Percentiles rank a stretch among this genome's conserved stretches.
Evolutionary conservation across 2,329 filamentous ascomycete genomes (phyloP).

Genomic region (Fusarium succisae): DNA sequence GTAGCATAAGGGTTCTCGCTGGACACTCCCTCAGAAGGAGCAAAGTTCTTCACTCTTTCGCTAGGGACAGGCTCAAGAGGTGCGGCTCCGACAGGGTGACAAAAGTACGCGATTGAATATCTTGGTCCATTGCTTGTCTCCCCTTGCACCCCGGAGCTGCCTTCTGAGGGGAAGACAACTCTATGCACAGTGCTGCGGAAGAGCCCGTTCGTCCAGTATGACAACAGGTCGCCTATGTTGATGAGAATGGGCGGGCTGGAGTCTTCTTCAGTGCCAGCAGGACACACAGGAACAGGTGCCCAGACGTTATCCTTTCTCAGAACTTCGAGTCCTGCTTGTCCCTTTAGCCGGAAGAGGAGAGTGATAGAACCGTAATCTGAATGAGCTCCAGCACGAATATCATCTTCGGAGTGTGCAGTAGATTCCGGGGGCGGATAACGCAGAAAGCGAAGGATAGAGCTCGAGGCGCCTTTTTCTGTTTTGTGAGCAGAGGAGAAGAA

Average conservation of each 20-base stretch:
- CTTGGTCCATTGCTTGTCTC: conserved; percentile 62
- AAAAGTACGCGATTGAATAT: conserved; percentile 76
- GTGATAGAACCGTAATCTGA: conserved; percentile 83
- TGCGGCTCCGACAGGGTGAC: conserved; percentile 66
- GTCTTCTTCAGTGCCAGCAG: conserved; percentile 66
- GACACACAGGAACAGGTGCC: conserved; percentile 74
- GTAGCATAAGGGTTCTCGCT: conserved; percentile 60
- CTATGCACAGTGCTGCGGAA: conserved; percentile 89
- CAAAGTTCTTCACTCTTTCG: conserved; percentile 59
- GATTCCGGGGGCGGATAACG: conserved; percentile 70
- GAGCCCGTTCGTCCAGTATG: conserved; percentile 91
- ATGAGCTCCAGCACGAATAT: conserved; percentile 90
- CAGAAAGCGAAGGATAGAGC: conserved; percentile 74
- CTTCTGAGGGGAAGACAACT: conserved; percentile 72
- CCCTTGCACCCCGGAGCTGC: conserved; percentile 45
- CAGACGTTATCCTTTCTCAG: conserved; percentile 64
- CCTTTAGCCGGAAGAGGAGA: conserved; percentile 84
- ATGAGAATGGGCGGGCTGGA: conserved; percentile 79
- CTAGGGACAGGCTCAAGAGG: conserved; percentile 69
- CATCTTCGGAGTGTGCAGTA: conserved; percentile 57
- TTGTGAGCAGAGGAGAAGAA: conserved; percentile 66
- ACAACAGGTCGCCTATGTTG: conserved; percentile 75
- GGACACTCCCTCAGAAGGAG: conserved; percentile 43
- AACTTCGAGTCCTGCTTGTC: conserved; percentile 89
- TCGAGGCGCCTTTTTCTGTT: conserved; percentile 56